Percentiles rank a stretch among this genome's conserved stretches.
These are phyloP conservation scores for Phytophthora vignae DNA, from an alignment of 352 stramenopile species.

Conservation along the genomic window DNA sequence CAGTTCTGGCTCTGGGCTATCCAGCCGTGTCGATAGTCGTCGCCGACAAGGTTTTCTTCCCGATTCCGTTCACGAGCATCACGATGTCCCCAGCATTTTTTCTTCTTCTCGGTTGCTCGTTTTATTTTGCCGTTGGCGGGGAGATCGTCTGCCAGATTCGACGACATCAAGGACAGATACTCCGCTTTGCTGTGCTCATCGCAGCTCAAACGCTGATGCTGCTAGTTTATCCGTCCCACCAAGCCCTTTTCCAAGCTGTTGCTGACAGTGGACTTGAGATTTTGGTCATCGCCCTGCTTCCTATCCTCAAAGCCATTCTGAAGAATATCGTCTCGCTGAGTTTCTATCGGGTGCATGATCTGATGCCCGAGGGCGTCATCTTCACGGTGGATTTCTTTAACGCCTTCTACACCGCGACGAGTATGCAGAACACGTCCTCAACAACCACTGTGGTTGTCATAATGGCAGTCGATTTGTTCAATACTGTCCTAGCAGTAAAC, in stretches of 20 bases:
- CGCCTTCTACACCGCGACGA: constrained; percentile 27
- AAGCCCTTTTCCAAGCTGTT: constrained; percentile 17
- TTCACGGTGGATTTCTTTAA: constrained; percentile 36
- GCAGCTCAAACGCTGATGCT: constrained; percentile 8
- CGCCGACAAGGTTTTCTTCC: constrained; percentile 13
- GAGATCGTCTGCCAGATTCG: constrained; percentile 3
- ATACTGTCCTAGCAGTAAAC: constrained; percentile 2
- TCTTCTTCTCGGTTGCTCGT: not conserved
- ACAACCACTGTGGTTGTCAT: constrained; percentile 4
- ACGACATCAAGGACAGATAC: constrained; percentile 1
- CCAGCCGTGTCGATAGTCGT: not conserved
- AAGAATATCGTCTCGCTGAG: constrained; percentile 19
- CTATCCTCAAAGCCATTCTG: constrained; percentile 20
- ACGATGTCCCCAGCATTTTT: constrained; percentile 6
- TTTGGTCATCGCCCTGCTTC: constrained; percentile 8
- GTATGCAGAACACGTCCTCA: constrained; percentile 28
- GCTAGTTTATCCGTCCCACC: constrained; percentile 27
- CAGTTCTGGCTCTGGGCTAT: not conserved
- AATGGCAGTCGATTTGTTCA: constrained; percentile 1
- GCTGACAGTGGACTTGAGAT: constrained; percentile 13
- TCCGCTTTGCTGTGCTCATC: constrained; percentile 14
- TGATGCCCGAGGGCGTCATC: constrained; percentile 30
- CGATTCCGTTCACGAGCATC: constrained; percentile 30
- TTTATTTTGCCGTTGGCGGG: constrained; percentile 5
- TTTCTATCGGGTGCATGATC: constrained; percentile 17